A percentile compares a stretch with the other conserved stretches of the same genome.
Evolutionary conservation across 1,284 basidiomycete species (phyloP).

Genomic region (Marasmius tenuissimus): DNA sequence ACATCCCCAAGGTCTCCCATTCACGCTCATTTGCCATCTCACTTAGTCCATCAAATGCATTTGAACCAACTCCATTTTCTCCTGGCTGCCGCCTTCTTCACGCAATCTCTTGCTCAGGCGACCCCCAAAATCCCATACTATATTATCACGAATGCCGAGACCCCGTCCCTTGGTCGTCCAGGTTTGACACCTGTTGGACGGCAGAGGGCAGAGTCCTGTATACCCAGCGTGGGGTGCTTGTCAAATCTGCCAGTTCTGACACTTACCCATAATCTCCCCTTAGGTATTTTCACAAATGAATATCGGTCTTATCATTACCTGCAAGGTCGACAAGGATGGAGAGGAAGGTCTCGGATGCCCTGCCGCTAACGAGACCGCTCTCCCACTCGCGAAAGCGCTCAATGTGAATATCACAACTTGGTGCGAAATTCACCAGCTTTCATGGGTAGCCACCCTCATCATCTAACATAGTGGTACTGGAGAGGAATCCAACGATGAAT

Average conservation of each 20-base stretch:
- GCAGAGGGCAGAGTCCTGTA: constrained; percentile 19
- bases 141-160: constrained; percentile 26
- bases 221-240: constrained; percentile 19
- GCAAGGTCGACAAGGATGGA: constrained; percentile 21
- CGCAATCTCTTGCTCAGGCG: background rate
- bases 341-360: constrained; percentile 9
- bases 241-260: background rate
- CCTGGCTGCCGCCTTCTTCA: background rate
- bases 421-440: background rate
- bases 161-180: constrained; percentile 20
- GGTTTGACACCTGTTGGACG: constrained; percentile 23
- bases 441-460: background rate
- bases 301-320: constrained; percentile 27
- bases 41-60: no score
- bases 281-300: constrained; percentile 21
- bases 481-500: constrained; percentile 10
- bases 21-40: no score
- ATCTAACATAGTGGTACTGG: constrained; percentile 6
- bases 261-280: background rate
- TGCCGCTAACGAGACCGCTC: constrained; percentile 5
- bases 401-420: constrained; percentile 9
- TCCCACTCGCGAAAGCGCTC: constrained; percentile 6
- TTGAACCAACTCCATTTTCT: background rate
- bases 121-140: constrained; percentile 8
- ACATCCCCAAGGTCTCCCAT: no score